Conservation (phyloP, 257 asterid genomes). For the Fraxinus excelsior region DNA sequence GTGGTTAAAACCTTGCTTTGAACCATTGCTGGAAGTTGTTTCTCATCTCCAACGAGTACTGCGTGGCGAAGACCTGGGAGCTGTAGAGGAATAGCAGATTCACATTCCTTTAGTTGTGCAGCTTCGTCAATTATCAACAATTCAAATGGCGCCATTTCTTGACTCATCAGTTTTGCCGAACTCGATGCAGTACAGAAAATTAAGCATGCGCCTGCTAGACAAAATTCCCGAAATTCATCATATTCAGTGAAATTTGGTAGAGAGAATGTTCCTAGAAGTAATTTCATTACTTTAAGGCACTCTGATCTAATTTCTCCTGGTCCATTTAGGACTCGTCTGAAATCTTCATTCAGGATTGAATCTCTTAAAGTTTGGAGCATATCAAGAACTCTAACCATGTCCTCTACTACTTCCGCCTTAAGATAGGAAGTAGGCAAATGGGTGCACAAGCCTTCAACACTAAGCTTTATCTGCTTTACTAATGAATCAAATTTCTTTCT, state of each 20-base stretch:
- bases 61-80: slow-evolving; percentile 65
- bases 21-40: slow-evolving; percentile 85
- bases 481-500: slow-evolving; percentile 17
- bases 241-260: slow-evolving; percentile 26
- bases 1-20: slow-evolving; percentile 58
- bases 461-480: slow-evolving; percentile 23
- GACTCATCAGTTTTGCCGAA: slow-evolving; percentile 46
- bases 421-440: slow-evolving; percentile 63
- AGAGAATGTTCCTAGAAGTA: slow-evolving; percentile 28
- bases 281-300: slow-evolving; percentile 40
- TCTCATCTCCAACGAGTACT: slow-evolving; percentile 77
- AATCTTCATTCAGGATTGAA: slow-evolving; percentile 27
- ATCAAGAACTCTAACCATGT: slow-evolving; percentile 37
- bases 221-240: slow-evolving; percentile 28
- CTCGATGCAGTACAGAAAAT: slow-evolving; percentile 71
- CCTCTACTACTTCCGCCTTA: slow-evolving; percentile 26
- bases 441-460: slow-evolving; percentile 43
- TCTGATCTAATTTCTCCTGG: slow-evolving; percentile 25
- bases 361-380: slow-evolving; percentile 32
- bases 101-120: slow-evolving; percentile 84
- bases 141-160: slow-evolving; percentile 37
- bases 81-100: slow-evolving; percentile 69
- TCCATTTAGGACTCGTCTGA: slow-evolving; percentile 28
- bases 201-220: slow-evolving; percentile 43
- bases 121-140: slow-evolving; percentile 79